phyloP scores from a whole-genome alignment of 139 green algal species.

The Parachlorella kessleri region DNA sequence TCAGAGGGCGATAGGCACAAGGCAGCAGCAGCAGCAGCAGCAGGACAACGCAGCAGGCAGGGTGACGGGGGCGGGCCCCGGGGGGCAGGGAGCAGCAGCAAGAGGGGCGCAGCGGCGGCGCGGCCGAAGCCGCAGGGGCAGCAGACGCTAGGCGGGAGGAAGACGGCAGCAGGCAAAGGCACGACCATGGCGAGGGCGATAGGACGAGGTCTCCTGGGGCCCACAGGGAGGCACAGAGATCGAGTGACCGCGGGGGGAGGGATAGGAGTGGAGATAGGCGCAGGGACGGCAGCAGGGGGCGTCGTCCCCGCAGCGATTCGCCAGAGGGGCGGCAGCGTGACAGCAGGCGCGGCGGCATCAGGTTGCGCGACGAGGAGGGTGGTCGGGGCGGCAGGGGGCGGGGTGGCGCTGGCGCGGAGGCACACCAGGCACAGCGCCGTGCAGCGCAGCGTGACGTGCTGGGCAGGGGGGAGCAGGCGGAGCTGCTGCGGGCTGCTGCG shows the following conservation, averaged over 20 bases:
- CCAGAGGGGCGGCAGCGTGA: conserved; percentile 1
- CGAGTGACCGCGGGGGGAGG: not conserved
- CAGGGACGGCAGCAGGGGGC: not conserved
- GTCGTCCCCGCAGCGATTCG: not conserved
- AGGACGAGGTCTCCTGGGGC: not conserved
- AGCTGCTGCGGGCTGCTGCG: conserved; percentile 32
- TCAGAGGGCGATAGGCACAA: too few species aligned
- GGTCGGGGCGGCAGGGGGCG: not conserved
- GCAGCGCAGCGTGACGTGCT: conserved; percentile 4
- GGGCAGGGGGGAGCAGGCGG: conserved; percentile 4
- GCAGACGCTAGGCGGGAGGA: not conserved
- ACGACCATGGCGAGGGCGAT: not conserved
- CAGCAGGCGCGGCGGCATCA: not conserved
- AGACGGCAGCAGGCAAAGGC: not conserved
- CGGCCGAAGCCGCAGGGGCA: not conserved
- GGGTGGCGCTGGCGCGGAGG: conserved; percentile 6
- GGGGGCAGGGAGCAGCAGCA: not conserved
- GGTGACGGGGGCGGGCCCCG: too few species aligned
- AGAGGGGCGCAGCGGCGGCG: not conserved
- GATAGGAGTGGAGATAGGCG: not conserved
- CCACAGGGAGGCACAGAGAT: not conserved
- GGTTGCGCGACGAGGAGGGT: not conserved
- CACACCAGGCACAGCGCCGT: not conserved
- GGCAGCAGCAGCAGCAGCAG: too few species aligned
- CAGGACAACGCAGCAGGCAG: too few species aligned